phyloP scores from a whole-genome alignment of 495 filamentous ascomycete species.

The Hypoxylon lenormandii region DNA sequence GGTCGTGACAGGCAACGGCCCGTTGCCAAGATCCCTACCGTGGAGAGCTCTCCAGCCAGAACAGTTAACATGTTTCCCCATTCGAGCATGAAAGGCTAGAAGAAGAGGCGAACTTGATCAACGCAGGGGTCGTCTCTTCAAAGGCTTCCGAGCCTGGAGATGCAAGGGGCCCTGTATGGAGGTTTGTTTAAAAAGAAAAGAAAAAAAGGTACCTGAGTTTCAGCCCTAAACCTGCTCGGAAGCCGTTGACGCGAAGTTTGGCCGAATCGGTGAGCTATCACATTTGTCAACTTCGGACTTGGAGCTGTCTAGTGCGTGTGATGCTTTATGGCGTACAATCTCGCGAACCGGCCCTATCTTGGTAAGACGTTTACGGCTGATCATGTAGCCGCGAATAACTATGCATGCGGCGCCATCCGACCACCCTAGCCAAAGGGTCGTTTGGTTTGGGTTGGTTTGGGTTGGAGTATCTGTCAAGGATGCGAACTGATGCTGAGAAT shows the following conservation, averaged over 20 bases:
- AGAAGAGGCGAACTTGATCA: conserved; percentile 38
- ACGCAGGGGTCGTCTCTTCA: conserved; percentile 38
- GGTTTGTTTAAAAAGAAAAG: no score
- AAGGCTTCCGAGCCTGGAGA: conserved; percentile 24
- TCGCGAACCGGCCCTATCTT: conserved; percentile 25
- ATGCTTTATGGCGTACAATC: conserved; percentile 16
- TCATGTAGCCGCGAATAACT: conserved; percentile 11
- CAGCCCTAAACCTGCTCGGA: conserved; percentile 47
- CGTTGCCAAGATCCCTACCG: conserved; percentile 22
- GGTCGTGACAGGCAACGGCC: conserved; percentile 33
- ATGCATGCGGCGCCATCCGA: conserved; percentile 7
- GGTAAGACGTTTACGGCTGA: conserved; percentile 25
- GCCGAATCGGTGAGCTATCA: conserved; percentile 41
- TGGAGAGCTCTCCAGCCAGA: conserved; percentile 15
- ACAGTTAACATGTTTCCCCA: conserved; percentile 35
- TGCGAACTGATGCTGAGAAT: conserved; percentile 8
- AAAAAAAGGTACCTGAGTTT: conserved; percentile 40
- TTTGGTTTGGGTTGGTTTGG: no score
- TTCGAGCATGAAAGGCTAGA: conserved; percentile 19
- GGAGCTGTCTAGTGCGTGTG: conserved; percentile 18
- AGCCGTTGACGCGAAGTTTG: conserved; percentile 39
- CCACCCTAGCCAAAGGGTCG: conserved; percentile 9
- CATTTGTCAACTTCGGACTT: conserved; percentile 19
- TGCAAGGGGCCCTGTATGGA: conserved; percentile 31
- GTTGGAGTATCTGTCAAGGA: conserved; percentile 38